A percentile compares a stretch with the other conserved stretches of the same genome.
Conservation (phyloP, 208 protist genomes). For the Trypanosoma cruzi region DNA sequence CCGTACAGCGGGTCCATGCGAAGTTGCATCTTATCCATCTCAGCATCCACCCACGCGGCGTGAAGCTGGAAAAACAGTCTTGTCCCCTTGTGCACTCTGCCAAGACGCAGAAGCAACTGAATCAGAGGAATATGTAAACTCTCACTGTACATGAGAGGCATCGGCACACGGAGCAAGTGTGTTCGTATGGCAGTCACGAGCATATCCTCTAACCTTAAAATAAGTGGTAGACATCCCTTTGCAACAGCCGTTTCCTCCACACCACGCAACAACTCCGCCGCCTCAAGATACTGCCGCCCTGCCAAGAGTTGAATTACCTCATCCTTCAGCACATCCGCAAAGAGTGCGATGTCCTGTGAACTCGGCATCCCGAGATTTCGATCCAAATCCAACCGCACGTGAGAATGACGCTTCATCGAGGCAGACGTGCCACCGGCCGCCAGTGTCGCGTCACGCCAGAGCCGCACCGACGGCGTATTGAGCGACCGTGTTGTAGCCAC, state of each 20-base stretch:
- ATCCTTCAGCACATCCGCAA: slow-evolving; percentile 68
- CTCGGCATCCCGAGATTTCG: slow-evolving; percentile 9
- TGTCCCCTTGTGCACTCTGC: slow-evolving; percentile 50
- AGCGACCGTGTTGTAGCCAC: slow-evolving; percentile 66
- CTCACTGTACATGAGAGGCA: slow-evolving; percentile 72
- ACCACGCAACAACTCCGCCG: slow-evolving; percentile 67
- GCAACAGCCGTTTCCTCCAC: slow-evolving; percentile 49
- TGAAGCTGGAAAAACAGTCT: slow-evolving; percentile 65
- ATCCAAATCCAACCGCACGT: not conserved
- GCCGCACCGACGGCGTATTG: slow-evolving; percentile 56
- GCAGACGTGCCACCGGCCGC: slow-evolving; percentile 11
- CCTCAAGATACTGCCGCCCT: slow-evolving; percentile 66
- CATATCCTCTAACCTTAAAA: slow-evolving; percentile 66
- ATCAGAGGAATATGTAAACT: slow-evolving; percentile 80
- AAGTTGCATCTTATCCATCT: slow-evolving; percentile 72
- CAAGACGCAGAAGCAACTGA: slow-evolving; percentile 81
- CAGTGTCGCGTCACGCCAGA: slow-evolving; percentile 56
- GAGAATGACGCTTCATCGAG: not conserved
- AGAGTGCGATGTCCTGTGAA: slow-evolving; percentile 46
- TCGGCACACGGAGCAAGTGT: slow-evolving; percentile 51
- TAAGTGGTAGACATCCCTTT: slow-evolving; percentile 59
- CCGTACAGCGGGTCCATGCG: slow-evolving; percentile 59
- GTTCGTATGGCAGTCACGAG: slow-evolving; percentile 53
- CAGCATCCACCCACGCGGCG: slow-evolving; percentile 63
- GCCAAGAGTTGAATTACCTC: slow-evolving; percentile 69